Percentiles rank a stretch among this genome's conserved stretches.
phyloP scores from a whole-genome alignment of 345 rosid species.

The Eucalyptus viminalis region DNA sequence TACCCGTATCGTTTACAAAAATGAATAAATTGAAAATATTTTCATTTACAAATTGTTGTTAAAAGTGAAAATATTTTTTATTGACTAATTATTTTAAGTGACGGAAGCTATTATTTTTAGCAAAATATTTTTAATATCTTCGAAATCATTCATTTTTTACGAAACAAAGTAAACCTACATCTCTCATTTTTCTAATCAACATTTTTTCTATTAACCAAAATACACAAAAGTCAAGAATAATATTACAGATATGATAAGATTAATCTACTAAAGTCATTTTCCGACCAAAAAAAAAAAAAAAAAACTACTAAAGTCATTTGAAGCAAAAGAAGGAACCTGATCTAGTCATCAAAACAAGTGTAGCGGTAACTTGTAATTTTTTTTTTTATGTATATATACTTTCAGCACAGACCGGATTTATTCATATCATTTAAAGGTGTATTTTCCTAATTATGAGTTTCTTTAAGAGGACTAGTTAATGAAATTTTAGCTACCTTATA shows the following conservation, averaged over 20 bases:
- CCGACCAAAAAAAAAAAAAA: too few relatives aligned
- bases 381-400: background rate
- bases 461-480: background rate
- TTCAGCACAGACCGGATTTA: background rate
- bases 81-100: background rate
- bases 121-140: too few relatives aligned
- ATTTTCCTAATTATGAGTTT: background rate
- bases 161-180: rapidly evolving
- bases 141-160: rapidly evolving
- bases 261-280: background rate
- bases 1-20: background rate
- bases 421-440: background rate
- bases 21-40: background rate
- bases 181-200: background rate
- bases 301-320: too few relatives aligned
- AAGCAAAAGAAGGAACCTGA: background rate
- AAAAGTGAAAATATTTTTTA: background rate
- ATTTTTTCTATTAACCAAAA: background rate
- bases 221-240: background rate
- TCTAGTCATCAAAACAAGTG: background rate
- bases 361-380: background rate
- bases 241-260: background rate
- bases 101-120: too few relatives aligned
- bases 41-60: background rate
- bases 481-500: background rate